phyloP scores from a whole-genome alignment of 331 rosid genomes.

The Malus hybrid region DNA sequence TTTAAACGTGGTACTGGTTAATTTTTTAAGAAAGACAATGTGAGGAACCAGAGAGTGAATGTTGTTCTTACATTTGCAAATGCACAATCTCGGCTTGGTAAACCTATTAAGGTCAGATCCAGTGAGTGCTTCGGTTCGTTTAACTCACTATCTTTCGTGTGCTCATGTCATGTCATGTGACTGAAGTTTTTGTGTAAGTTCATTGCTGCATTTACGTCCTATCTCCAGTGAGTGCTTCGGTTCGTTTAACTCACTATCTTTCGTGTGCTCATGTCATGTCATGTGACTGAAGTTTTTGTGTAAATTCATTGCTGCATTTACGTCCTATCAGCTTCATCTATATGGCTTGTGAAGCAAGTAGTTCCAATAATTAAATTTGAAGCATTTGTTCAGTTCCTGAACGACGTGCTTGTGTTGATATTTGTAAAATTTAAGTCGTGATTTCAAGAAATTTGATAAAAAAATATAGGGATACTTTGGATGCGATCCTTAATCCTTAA shows the following conservation, averaged over 20 bases:
- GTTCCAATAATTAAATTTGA: too few relatives aligned
- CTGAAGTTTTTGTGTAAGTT: neutral
- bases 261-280: neutral
- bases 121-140: conserved; percentile 43
- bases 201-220: neutral
- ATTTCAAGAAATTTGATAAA: neutral
- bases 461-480: too few relatives aligned
- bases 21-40: conserved; percentile 65
- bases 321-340: neutral
- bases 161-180: neutral
- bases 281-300: neutral
- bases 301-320: neutral
- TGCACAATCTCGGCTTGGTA: conserved; percentile 68
- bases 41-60: conserved; percentile 86
- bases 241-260: conserved; percentile 1
- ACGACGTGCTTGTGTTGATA: neutral
- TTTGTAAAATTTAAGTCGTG: neutral
- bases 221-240: conserved; percentile 58
- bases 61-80: conserved; percentile 79
- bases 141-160: neutral
- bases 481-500: too few relatives aligned
- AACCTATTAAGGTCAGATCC: conserved; percentile 56
- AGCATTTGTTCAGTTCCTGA: neutral
- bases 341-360: neutral
- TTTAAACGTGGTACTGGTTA: neutral